phyloP scores from a whole-genome alignment of 768 basidiomycete genomes.

The Neoboletus magnificus region DNA sequence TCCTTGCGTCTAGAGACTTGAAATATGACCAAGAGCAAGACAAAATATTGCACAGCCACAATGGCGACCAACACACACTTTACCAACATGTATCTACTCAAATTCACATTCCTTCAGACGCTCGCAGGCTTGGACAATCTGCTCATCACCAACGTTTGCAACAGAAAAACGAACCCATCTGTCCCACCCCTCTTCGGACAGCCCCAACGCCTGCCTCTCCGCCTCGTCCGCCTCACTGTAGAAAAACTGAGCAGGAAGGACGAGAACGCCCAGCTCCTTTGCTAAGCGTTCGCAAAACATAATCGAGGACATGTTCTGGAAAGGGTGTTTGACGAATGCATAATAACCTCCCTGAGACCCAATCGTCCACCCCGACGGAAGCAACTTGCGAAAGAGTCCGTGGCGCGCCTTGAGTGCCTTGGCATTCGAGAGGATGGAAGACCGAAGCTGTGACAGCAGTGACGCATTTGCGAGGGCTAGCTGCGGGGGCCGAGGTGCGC shows the following conservation, averaged over 20 bases:
- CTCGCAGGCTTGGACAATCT: slow-evolving; percentile 50
- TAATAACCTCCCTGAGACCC: slow-evolving; percentile 72
- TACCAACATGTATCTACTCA: slow-evolving; percentile 37
- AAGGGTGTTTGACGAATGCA: slow-evolving; percentile 74
- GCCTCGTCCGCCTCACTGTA: slow-evolving; percentile 12
- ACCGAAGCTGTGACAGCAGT: slow-evolving; percentile 48
- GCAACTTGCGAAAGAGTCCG: slow-evolving; percentile 44
- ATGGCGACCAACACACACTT: no score
- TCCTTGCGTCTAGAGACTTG: not conserved
- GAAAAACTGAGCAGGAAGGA: slow-evolving; percentile 68
- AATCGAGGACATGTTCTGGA: slow-evolving; percentile 40
- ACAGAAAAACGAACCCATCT: slow-evolving; percentile 78
- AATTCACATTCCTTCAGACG: slow-evolving; percentile 46
- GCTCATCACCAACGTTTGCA: slow-evolving; percentile 71
- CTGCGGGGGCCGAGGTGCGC: slow-evolving; percentile 72
- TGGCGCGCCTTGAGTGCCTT: slow-evolving; percentile 50
- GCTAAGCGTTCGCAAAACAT: slow-evolving; percentile 61
- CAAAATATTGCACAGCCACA: slow-evolving; percentile 1
- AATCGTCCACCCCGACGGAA: slow-evolving; percentile 59
- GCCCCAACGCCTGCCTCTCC: slow-evolving; percentile 21
- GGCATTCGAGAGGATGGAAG: slow-evolving; percentile 55
- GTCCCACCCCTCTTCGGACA: slow-evolving; percentile 40
- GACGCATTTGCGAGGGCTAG: slow-evolving; percentile 52
- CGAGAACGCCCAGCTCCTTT: slow-evolving; percentile 58
- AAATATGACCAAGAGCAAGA: not conserved